Percentiles rank a stretch among this genome's conserved stretches.
phyloP scores from a whole-genome alignment of 2,329 filamentous ascomycete genomes.

The Cladorrhinum sp. region DNA sequence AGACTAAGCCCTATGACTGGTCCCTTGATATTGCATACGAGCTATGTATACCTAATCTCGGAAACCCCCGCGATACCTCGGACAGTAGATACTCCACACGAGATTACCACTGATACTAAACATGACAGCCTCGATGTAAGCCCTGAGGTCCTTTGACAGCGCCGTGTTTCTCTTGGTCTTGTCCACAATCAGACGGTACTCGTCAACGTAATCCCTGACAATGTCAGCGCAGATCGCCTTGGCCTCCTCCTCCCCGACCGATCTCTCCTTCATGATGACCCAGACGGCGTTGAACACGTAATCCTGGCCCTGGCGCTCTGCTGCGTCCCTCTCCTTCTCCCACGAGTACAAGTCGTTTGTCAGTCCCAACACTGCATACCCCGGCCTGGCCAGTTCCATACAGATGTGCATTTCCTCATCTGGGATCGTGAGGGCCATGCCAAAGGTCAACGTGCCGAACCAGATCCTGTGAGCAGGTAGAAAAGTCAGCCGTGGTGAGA shows the following conservation, averaged over 20 bases:
- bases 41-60: no score
- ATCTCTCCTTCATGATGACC: not conserved
- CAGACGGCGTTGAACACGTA: not conserved
- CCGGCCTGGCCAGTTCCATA: not conserved
- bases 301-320: not conserved
- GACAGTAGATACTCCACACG: not conserved
- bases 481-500: not conserved
- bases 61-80: not conserved
- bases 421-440: no score
- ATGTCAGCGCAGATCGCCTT: not conserved
- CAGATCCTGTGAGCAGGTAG: no score
- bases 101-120: constrained; percentile 8
- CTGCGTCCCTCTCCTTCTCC: not conserved
- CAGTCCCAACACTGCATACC: not conserved
- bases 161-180: not conserved
- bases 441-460: no score
- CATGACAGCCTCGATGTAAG: constrained; percentile 11
- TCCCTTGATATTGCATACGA: no score
- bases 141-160: constrained; percentile 1
- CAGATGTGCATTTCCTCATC: not conserved
- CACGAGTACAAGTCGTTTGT: not conserved
- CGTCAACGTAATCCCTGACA: not conserved
- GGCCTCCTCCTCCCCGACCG: not conserved
- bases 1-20: no score
- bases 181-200: no score